These are phyloP conservation scores for Trichoderma sp. DNA, from an alignment of 2,329 filamentous ascomycete genomes.

Conservation along the genomic window DNA sequence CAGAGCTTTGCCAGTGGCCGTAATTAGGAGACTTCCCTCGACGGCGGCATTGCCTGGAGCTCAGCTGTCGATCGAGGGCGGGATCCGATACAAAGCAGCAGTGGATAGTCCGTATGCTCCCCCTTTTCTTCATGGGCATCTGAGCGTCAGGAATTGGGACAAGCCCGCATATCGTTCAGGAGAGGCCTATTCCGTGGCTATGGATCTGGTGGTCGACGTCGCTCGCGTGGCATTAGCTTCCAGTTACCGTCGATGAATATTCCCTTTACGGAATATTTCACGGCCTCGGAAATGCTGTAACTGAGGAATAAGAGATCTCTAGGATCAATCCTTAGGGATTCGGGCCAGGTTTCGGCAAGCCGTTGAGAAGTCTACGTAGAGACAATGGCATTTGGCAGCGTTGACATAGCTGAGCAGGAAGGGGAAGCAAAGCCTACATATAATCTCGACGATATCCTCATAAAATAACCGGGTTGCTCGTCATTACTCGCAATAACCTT, in stretches of 20 bases:
- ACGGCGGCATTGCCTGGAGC: not conserved
- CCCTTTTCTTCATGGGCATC: not conserved
- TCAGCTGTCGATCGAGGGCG: not conserved
- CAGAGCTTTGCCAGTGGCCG: not conserved
- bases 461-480: not conserved
- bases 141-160: not conserved
- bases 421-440: not conserved
- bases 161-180: not conserved
- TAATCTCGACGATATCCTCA: not conserved
- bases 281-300: not conserved
- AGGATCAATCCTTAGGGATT: not conserved
- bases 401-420: not conserved
- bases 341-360: constrained; percentile 1
- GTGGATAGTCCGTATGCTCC: no score
- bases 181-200: not conserved
- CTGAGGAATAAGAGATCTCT: not conserved
- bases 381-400: not conserved
- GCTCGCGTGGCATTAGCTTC: not conserved
- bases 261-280: not conserved
- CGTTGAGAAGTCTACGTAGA: not conserved
- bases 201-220: not conserved
- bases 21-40: constrained; percentile 11
- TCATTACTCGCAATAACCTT: no score
- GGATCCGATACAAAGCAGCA: not conserved
- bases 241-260: not conserved